phyloP scores from a whole-genome alignment of 208 protist species.

The Acanthamoeba sp. region DNA sequence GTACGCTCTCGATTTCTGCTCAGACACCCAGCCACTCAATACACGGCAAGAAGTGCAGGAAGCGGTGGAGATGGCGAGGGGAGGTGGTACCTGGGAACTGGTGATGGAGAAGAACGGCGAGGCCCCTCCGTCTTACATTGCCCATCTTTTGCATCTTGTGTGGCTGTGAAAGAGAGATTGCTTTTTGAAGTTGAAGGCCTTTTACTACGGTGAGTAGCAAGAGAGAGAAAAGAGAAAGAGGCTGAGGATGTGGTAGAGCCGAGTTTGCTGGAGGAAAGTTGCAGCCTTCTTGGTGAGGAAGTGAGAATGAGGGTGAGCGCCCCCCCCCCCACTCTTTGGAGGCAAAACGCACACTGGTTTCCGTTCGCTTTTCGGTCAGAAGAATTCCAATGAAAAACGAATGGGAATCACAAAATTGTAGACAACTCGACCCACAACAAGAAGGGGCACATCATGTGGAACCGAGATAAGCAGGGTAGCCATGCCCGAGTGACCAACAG shows the following conservation, averaged over 20 bases:
- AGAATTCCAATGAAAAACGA: background rate
- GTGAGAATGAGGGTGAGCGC: no score
- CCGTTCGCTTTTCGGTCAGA: background rate
- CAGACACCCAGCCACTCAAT: background rate
- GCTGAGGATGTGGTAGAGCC: no score
- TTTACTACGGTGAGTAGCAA: no score
- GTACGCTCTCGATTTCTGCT: slow-evolving; percentile 11
- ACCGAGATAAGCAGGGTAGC: no score
- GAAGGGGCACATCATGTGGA: no score
- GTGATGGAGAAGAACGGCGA: slow-evolving; percentile 46
- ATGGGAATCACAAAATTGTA: background rate
- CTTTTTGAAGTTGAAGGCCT: background rate
- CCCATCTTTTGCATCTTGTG: background rate
- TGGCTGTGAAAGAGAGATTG: background rate
- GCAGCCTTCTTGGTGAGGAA: no score
- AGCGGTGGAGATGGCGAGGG: background rate
- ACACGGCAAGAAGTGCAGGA: background rate
- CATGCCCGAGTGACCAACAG: no score
- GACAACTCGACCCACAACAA: background rate
- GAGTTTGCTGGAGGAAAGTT: background rate
- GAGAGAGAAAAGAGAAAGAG: background rate
- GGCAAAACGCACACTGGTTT: background rate
- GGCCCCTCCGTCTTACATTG: background rate
- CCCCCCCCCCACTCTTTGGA: no score
- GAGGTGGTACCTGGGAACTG: slow-evolving; percentile 13